Percentiles rank a stretch among this genome's conserved stretches.
Conservation (phyloP, 108 stramenopile species). For the Fistulifera solaris region DNA sequence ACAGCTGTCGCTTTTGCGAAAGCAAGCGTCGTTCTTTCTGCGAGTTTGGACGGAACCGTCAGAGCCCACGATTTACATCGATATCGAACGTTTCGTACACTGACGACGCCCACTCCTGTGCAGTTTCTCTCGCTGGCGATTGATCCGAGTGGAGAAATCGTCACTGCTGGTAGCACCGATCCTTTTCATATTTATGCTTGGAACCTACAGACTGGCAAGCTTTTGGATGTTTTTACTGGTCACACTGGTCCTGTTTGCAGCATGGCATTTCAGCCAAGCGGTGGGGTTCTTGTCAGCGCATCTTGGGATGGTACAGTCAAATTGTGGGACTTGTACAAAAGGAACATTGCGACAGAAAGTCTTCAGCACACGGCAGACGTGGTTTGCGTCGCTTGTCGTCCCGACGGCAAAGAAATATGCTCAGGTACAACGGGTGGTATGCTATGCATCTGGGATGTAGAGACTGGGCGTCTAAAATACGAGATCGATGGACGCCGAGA, state of each 20-base stretch:
- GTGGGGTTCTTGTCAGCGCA: conserved; percentile 80
- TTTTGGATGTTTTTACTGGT: conserved; percentile 93
- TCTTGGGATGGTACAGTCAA: conserved; percentile 98
- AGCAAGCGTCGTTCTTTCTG: conserved; percentile 82
- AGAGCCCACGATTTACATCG: conserved; percentile 94
- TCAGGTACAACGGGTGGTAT: conserved; percentile 91
- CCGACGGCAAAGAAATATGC: conserved; percentile 92
- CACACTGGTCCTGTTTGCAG: conserved; percentile 87
- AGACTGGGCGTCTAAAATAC: conserved; percentile 62
- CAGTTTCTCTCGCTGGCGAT: conserved; percentile 94
- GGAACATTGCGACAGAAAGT: conserved; percentile 76
- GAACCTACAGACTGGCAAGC: conserved; percentile 88
- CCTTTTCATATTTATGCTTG: conserved; percentile 91
- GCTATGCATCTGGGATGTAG: conserved; percentile 88
- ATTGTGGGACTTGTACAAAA: conserved; percentile 95
- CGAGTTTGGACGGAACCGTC: conserved; percentile 95
- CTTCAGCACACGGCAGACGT: conserved; percentile 91
- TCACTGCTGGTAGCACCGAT: conserved; percentile 85
- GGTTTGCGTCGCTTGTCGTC: conserved; percentile 88
- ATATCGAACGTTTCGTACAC: conserved; percentile 94
- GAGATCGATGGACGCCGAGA: conserved; percentile 89
- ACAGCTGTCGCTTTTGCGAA: conserved; percentile 87
- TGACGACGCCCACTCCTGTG: conserved; percentile 78
- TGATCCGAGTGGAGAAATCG: conserved; percentile 92
- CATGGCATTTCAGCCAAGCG: conserved; percentile 69